Percentiles rank a stretch among this genome's conserved stretches.
Evolutionary conservation across 2,329 filamentous ascomycete genomes (phyloP).

Genomic region (Verticillium tricorpus): DNA sequence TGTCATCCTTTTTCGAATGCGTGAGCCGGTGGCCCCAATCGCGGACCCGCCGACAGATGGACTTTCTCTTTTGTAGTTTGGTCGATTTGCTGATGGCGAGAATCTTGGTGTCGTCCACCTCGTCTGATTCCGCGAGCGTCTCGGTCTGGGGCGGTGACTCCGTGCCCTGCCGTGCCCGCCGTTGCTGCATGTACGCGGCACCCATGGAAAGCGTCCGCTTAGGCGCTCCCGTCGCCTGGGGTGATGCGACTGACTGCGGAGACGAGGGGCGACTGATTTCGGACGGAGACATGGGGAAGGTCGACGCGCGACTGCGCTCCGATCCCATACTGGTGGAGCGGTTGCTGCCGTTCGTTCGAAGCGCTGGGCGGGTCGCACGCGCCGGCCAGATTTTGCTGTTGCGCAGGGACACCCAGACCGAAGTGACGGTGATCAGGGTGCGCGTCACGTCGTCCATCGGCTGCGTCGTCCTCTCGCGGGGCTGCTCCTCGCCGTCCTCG

Average conservation of each 20-base stretch:
- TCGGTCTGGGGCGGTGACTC: slow-evolving; percentile 4
- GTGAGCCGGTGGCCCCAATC: not conserved
- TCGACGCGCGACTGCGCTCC: not conserved
- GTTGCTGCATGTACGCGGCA: slow-evolving; percentile 18
- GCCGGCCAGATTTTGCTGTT: slow-evolving; percentile 14
- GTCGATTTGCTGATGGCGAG: not conserved
- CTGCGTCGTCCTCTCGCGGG: slow-evolving; percentile 8
- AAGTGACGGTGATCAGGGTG: slow-evolving; percentile 17
- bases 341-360: not conserved
- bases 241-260: not conserved
- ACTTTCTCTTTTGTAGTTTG: not conserved
- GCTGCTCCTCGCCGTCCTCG: not conserved
- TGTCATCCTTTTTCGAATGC: not conserved
- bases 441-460: slow-evolving; percentile 17
- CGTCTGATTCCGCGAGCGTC: slow-evolving; percentile 5
- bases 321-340: not conserved
- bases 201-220: slow-evolving; percentile 17
- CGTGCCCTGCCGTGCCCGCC: slow-evolving; percentile 10
- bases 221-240: slow-evolving; percentile 1
- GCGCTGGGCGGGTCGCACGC: slow-evolving; percentile 1
- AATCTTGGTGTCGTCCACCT: not conserved
- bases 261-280: not conserved
- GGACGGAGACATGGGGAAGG: slow-evolving; percentile 1
- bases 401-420: slow-evolving; percentile 19
- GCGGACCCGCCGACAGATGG: not conserved